phyloP scores from a whole-genome alignment of 371 early-diverging fungal species.

The Circinella minor region DNA sequence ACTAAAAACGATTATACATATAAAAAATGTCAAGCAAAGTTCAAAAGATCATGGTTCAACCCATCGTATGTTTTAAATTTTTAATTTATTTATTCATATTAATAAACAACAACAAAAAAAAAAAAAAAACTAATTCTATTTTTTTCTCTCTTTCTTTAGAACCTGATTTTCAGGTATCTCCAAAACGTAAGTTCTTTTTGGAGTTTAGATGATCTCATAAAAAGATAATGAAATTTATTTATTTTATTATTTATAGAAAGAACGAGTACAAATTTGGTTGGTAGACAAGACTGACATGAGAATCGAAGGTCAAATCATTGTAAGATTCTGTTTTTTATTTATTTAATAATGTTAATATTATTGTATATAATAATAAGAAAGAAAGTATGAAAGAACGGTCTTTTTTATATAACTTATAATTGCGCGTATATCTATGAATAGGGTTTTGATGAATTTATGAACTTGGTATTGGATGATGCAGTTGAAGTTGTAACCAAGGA shows the following conservation, averaged over 20 bases:
- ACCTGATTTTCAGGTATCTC: constrained; percentile 83
- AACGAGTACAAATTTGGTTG: constrained; percentile 92
- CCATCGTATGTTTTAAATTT: constrained; percentile 73
- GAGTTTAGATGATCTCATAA: background rate
- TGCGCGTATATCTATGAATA: constrained; percentile 31
- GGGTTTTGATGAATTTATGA: constrained; percentile 99
- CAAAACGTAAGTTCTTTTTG: constrained; percentile 65
- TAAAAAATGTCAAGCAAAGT: constrained; percentile 79
- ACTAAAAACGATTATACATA: background rate
- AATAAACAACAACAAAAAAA: too few species aligned
- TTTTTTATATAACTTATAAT: constrained; percentile 2
- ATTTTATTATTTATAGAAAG: constrained; percentile 60
- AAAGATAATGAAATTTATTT: background rate
- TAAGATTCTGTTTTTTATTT: constrained; percentile 34
- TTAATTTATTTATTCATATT: too few species aligned
- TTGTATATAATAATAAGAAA: background rate
- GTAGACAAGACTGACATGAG: constrained; percentile 85
- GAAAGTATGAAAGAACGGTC: background rate
- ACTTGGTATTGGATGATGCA: constrained; percentile 89
- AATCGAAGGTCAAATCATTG: constrained; percentile 93
- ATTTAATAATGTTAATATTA: too few species aligned
- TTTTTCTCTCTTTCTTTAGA: constrained; percentile 49
- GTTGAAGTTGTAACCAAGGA: constrained; percentile 84
- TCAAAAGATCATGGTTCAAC: constrained; percentile 96
- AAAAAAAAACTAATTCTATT: background rate